These are phyloP conservation scores for Pittosporum tobira DNA, from an alignment of 129 eudicot genomes.

Conservation along the genomic window DNA sequence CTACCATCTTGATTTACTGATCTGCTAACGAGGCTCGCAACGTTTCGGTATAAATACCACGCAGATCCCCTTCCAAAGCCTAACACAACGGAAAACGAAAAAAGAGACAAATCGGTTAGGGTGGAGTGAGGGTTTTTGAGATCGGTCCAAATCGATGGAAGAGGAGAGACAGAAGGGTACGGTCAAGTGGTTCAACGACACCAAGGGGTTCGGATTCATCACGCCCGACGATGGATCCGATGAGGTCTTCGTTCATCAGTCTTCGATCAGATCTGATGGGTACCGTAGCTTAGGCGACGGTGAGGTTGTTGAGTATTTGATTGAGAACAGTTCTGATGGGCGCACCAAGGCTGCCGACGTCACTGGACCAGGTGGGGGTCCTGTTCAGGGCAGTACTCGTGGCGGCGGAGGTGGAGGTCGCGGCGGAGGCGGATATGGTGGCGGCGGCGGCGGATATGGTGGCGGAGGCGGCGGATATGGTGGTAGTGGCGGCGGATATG, in stretches of 20 bases:
- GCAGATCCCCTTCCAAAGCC: not conserved
- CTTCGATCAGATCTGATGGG: constrained; percentile 61
- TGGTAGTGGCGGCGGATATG: constrained; percentile 24
- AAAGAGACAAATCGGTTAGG: too few relatives aligned
- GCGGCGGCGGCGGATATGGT: constrained; percentile 26
- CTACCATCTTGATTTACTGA: not conserved
- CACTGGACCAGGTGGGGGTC: constrained; percentile 57
- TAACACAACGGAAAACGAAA: not conserved
- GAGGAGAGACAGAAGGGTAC: constrained; percentile 47
- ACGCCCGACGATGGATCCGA: constrained; percentile 73
- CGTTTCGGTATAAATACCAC: not conserved
- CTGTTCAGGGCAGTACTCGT: constrained; percentile 59
- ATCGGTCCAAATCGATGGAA: constrained; percentile 28
- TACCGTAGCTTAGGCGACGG: constrained; percentile 74
- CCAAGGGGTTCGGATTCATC: constrained; percentile 74
- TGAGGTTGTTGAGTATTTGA: constrained; percentile 49
- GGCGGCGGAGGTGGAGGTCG: constrained; percentile 54
- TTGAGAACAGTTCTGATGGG: constrained; percentile 52
- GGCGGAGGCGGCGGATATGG: constrained; percentile 29
- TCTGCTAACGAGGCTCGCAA: not conserved
- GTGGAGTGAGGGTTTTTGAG: constrained; percentile 3
- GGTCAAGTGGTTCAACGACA: constrained; percentile 85
- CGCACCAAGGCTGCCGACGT: constrained; percentile 77
- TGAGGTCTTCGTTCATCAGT: constrained; percentile 73
- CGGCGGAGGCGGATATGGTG: constrained; percentile 19